Evolutionary conservation across 2,329 filamentous ascomycete genomes (phyloP).

Genomic region (Aspergillus aculeatinus): DNA sequence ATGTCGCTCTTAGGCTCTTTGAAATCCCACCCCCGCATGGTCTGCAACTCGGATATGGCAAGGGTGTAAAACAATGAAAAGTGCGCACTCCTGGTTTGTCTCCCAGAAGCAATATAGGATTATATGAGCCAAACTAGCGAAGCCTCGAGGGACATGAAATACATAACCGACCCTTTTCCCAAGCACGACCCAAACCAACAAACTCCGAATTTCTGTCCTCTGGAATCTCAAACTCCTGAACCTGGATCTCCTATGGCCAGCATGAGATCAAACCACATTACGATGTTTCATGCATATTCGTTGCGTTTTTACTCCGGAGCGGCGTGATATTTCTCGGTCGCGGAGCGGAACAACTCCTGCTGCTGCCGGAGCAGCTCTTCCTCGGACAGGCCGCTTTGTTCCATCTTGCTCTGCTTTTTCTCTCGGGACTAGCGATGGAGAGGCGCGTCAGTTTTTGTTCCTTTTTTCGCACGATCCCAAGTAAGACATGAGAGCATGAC

Average conservation of each 20-base stretch:
- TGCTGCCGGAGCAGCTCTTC: constrained; percentile 88
- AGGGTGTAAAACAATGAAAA: neutral
- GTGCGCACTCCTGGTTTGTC: neutral
- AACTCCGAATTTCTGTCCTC: constrained; percentile 25
- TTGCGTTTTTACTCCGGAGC: constrained; percentile 38
- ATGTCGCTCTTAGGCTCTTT: too few species aligned
- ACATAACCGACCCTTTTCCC: neutral
- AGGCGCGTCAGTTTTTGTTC: neutral
- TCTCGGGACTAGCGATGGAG: constrained; percentile 69
- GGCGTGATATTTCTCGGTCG: constrained; percentile 68
- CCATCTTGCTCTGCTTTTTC: constrained; percentile 96
- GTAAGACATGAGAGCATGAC: constrained; percentile 24
- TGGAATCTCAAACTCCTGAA: constrained; percentile 12
- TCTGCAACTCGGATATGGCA: neutral
- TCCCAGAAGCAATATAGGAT: neutral
- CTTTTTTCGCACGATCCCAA: neutral
- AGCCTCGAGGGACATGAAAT: neutral
- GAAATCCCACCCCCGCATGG: too few species aligned
- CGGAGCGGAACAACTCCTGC: constrained; percentile 84
- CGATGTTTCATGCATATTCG: constrained; percentile 4
- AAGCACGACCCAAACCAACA: constrained; percentile 8
- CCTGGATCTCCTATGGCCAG: constrained; percentile 31
- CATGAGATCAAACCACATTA: constrained; percentile 23
- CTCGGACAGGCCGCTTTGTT: constrained; percentile 86
- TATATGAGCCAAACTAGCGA: neutral